Evolutionary conservation across 2,329 filamentous ascomycete species (phyloP).

Genomic region (Colletotrichum tofieldiae): DNA sequence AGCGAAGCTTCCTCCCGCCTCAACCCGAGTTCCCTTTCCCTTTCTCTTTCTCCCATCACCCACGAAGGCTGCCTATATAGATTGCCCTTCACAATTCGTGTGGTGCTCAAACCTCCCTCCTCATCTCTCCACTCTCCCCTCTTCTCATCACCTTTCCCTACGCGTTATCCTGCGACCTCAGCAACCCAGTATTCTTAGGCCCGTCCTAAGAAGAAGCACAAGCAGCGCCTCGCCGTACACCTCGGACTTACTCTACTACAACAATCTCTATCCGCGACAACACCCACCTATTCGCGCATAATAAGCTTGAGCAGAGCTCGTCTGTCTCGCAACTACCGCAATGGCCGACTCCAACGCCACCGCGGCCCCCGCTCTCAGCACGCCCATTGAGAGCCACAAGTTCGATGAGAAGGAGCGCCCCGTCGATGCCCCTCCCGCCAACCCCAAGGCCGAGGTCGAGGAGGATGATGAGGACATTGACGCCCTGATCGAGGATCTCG

Average conservation of each 20-base stretch:
- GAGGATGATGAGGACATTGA: conserved; percentile 87
- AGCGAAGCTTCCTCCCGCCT: conserved; percentile 43
- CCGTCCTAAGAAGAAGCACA: conserved; percentile 36
- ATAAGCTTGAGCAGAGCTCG: conserved; percentile 43
- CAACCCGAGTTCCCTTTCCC: conserved; percentile 22
- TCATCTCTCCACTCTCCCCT: conserved; percentile 37
- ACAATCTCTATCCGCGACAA: conserved; percentile 36
- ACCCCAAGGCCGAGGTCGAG: conserved; percentile 70
- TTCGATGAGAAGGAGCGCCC: conserved; percentile 75
- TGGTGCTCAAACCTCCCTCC: conserved; percentile 41
- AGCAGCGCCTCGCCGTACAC: conserved; percentile 35
- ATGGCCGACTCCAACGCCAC: conserved; percentile 71
- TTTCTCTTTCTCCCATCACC: conserved; percentile 46
- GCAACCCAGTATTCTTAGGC: conserved; percentile 43
- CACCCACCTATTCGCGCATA: conserved; percentile 31
- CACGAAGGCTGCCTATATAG: conserved; percentile 45
- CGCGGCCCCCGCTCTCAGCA: conserved; percentile 72
- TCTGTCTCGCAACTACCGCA: conserved; percentile 45
- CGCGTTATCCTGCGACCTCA: conserved; percentile 41
- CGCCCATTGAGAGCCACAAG: conserved; percentile 75
- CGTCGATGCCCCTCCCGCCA: conserved; percentile 54
- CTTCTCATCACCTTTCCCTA: conserved; percentile 38
- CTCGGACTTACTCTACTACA: conserved; percentile 24
- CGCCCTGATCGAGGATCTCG: conserved; percentile 88
- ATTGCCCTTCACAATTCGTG: conserved; percentile 45